Evolutionary conservation across 768 basidiomycete species (phyloP), one percentile per base, ranked within the genome.

Genomic region (Lactifluus echinatus): DNA sequence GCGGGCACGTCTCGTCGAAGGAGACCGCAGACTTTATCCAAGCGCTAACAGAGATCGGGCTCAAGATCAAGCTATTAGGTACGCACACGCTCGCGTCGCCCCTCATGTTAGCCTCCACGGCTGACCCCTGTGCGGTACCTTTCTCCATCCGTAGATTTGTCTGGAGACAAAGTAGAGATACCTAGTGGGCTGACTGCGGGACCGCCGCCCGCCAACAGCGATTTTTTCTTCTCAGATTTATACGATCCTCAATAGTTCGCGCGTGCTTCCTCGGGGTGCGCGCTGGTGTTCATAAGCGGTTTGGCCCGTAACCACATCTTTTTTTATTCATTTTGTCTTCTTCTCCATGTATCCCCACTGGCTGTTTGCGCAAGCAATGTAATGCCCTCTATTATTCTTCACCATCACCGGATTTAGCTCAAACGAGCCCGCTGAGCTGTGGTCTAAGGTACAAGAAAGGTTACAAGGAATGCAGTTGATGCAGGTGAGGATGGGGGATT

Each of bases 31-130:
- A 84, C 23, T 91, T 92, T 66, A 87, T 95, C 11, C 80, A 89
- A 65, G 84, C 86, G 8, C 73, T 95, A 63, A 95, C 93, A 2
- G 92, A 93, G 64, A 90, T 95, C 60, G 93, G 92, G 2, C 71
- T 94, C 50, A 94, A 93, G 72, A 90, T 95, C 67, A 91, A 93
- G 70, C 73, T 94, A 62, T 76, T 93, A 34, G 89, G 89, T 89
- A 59, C 46, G 83, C 72, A 31, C 72, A 31, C 31, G 15, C 4
- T 19, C 23, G 21, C 47, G 21, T 48, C 39, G n/a, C 17, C 21
- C 47, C 17, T 24, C 24, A 8, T 33, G 2, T 3, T 10, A 7
- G 2, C 36, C 8, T 10, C 15, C 10, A 34, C 15, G 3, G 31
- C 19, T 7, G 34, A 34, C 1, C 23, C 14, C 7, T 11, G 12